Base-by-base conservation (phyloP, 495 filamentous ascomycete species). In the Daldinia grandis region DNA sequence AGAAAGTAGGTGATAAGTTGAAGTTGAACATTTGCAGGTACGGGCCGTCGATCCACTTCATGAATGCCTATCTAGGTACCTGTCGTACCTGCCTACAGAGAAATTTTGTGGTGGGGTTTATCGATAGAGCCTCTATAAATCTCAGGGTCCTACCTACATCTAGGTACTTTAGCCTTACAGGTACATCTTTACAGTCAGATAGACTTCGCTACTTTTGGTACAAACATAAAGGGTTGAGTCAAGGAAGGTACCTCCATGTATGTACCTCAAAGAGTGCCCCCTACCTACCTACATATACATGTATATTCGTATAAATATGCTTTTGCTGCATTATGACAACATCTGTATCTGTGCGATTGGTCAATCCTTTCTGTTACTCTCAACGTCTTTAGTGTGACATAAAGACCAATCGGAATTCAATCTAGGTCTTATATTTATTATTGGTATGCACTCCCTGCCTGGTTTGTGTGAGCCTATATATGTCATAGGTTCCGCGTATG, bases 51-150 rank as follows among this genome's bases (percentile, higher is more conserved):
- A 47, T 17, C n/a, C n/a, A 44, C n/a, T 19, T 44, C 40, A 44
- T 38, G 40, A 44, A n/a, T 14, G 30, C n/a, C n/a, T n/a, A 33
- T 33, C 2, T 4, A 38, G 15, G 38, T 40, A 5, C n/a, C n/a
- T 5, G 15, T 40, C 42, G 17, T 47, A 47, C 42, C 42, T 47
- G 42, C 42, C 42, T 47, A 47, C 42, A 47, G 42, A 24, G 19
- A 47, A 58, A 17, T n/a, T 58, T 31, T 17, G 35, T 56, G 15
- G 60, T 50, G 60, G 60, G 60, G 60, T 40, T 31, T 55, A 63
- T 63, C 60, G 60, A 63, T 63, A 63, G 40, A 8, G 9, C 17
- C 19, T 44, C 14, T 56, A 37, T 19, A 33, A 17, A 33, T 35
- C 19, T 35, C 17, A 56, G 53, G 53, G 28, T 33, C 53, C 28